phyloP scores from a whole-genome alignment of 495 filamentous ascomycete species.

The Hypoxylon cercidicola region DNA sequence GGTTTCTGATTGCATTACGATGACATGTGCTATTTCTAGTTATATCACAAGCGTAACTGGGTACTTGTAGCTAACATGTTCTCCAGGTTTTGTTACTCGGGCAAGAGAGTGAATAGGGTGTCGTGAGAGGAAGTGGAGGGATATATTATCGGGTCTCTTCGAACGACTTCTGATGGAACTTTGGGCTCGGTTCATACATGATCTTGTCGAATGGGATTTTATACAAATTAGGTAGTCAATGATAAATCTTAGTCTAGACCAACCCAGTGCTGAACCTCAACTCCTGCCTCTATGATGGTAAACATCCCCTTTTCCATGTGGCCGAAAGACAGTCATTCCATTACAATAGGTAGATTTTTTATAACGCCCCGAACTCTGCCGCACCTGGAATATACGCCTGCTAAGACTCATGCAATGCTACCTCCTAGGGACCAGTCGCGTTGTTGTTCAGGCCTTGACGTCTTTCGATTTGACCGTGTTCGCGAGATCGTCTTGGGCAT shows the following conservation, averaged over 20 bases:
- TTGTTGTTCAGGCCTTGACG: constrained; percentile 34
- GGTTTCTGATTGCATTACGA: constrained; percentile 57
- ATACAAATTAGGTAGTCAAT: constrained; percentile 34
- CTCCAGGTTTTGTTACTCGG: background rate
- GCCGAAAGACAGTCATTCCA: constrained; percentile 24
- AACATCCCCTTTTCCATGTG: constrained; percentile 19
- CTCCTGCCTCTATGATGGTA: constrained; percentile 28
- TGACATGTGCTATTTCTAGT: constrained; percentile 25
- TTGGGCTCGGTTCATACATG: constrained; percentile 8
- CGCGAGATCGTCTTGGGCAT: constrained; percentile 78
- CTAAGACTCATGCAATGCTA: constrained; percentile 8
- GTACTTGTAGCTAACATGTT: constrained; percentile 18
- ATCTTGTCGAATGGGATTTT: constrained; percentile 1
- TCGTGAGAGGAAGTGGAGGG: background rate
- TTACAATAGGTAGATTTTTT: constrained; percentile 29
- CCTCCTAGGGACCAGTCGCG: background rate
- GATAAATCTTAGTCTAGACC: constrained; percentile 26
- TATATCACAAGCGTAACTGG: background rate
- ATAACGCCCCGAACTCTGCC: constrained; percentile 22
- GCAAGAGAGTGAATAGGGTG: background rate
- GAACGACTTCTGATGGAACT: background rate
- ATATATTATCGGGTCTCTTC: too few relatives aligned
- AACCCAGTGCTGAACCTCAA: constrained; percentile 28
- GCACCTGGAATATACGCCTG: constrained; percentile 19
- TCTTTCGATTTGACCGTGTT: constrained; percentile 51